A percentile compares a stretch with the other conserved stretches of the same genome.
phyloP scores from a whole-genome alignment of 257 asterid species.

The Salvia splendens region DNA sequence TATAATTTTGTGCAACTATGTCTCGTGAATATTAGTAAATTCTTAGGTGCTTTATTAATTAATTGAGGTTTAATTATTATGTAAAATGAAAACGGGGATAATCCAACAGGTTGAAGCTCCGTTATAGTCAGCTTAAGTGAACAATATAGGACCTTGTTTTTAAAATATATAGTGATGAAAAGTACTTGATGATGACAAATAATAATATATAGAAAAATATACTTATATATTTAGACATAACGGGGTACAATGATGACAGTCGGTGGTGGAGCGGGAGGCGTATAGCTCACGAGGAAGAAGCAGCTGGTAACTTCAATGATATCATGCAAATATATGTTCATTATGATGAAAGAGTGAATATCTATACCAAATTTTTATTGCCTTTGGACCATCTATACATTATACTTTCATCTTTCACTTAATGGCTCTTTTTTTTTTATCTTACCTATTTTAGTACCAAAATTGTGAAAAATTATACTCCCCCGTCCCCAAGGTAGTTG shows the following conservation, averaged over 20 bases:
- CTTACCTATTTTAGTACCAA: not conserved
- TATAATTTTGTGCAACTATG: too few species aligned
- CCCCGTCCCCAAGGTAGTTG: too few species aligned
- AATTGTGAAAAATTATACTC: not conserved
- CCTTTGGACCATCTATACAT: constrained; percentile 7
- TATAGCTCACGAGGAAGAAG: constrained; percentile 48
- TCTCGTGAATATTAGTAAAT: not conserved
- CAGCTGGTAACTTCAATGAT: constrained; percentile 43
- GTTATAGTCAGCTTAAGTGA: constrained; percentile 12
- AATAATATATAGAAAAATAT: not conserved
- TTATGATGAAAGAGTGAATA: constrained; percentile 9
- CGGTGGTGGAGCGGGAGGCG: constrained; percentile 63
- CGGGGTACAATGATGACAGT: constrained; percentile 54
- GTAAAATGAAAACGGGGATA: constrained; percentile 18
- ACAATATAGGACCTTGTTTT: not conserved
- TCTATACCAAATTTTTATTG: constrained; percentile 15
- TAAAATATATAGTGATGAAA: constrained; percentile 21
- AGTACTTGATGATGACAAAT: constrained; percentile 32
- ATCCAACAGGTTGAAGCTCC: constrained; percentile 23
- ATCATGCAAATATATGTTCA: constrained; percentile 22
- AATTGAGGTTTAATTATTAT: not conserved
- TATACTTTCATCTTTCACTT: constrained; percentile 1
- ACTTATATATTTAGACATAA: not conserved
- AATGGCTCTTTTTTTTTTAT: not conserved
- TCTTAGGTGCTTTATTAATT: not conserved